phyloP scores from a whole-genome alignment of 306 rosid species.

The Trifolium repens region DNA sequence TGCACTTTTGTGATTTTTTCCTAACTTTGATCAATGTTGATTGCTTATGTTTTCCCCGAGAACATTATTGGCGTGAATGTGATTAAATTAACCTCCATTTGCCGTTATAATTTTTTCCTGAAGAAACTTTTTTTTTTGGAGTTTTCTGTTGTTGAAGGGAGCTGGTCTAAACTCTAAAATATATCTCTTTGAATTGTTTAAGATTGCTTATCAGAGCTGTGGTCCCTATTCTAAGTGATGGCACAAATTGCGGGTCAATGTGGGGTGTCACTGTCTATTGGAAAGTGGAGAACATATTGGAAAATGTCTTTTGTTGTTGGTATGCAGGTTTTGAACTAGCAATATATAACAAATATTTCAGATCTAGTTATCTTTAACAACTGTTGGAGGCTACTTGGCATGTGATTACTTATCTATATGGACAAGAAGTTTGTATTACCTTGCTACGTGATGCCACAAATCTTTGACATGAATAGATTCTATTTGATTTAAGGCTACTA shows the following conservation, averaged over 20 bases:
- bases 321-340: not conserved
- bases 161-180: not conserved
- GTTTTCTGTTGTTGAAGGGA: conserved; percentile 17
- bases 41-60: not conserved
- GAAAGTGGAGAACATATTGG: not conserved
- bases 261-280: not conserved
- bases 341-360: too few species aligned
- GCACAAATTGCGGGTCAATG: conserved; percentile 5
- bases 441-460: not conserved
- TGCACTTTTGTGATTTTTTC: not conserved
- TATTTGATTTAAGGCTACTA: conserved; percentile 2
- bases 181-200: not conserved
- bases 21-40: not conserved
- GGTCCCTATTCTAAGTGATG: not conserved
- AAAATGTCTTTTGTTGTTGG: not conserved
- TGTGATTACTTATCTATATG: conserved; percentile 3
- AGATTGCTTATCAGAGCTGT: conserved; percentile 3
- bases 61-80: conserved; percentile 16
- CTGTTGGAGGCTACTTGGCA: not conserved
- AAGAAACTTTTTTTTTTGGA: not conserved
- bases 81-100: not conserved
- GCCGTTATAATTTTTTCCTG: not conserved
- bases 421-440: not conserved
- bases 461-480: not conserved
- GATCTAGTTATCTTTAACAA: too few species aligned